Evolutionary conservation across 129 eudicot species (phyloP).

Genomic region (Artemisia argyi): DNA sequence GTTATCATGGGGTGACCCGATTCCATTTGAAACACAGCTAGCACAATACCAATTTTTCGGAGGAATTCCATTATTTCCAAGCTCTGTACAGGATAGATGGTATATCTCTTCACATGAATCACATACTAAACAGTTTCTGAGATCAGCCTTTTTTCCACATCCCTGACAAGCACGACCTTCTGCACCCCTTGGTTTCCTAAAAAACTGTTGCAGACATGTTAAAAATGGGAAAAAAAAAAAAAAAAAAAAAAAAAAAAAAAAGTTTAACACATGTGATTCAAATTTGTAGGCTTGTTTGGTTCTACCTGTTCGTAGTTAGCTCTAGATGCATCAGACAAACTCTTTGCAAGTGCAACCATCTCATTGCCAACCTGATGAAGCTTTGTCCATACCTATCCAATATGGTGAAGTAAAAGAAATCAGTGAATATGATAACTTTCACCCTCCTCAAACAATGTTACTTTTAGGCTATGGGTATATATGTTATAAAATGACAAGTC

Average conservation of each 20-base stretch:
- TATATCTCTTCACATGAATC: constrained; percentile 83
- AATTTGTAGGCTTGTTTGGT: neutral
- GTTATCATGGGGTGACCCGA: constrained; percentile 56
- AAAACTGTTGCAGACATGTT: constrained; percentile 32
- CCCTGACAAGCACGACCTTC: constrained; percentile 48
- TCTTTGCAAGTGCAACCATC: constrained; percentile 61
- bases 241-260: neutral
- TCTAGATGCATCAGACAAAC: constrained; percentile 57
- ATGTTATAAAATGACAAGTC: neutral
- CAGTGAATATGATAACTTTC: neutral
- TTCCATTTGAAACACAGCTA: constrained; percentile 54
- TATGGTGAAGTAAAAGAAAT: constrained; percentile 3
- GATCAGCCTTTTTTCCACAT: constrained; percentile 59
- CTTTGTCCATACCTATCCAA: constrained; percentile 73
- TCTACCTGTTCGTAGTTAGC: constrained; percentile 61
- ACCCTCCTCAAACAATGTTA: neutral
- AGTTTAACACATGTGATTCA: neutral
- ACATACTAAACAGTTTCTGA: constrained; percentile 60
- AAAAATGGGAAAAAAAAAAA: neutral
- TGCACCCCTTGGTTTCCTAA: constrained; percentile 39
- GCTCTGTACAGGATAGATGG: constrained; percentile 68
- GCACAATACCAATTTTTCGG: constrained; percentile 74
- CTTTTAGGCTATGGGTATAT: neutral
- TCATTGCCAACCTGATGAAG: constrained; percentile 69
- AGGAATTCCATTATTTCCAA: constrained; percentile 57